Conservation (phyloP, 441 rosid genomes). For the Pelargonium hybrid region DNA sequence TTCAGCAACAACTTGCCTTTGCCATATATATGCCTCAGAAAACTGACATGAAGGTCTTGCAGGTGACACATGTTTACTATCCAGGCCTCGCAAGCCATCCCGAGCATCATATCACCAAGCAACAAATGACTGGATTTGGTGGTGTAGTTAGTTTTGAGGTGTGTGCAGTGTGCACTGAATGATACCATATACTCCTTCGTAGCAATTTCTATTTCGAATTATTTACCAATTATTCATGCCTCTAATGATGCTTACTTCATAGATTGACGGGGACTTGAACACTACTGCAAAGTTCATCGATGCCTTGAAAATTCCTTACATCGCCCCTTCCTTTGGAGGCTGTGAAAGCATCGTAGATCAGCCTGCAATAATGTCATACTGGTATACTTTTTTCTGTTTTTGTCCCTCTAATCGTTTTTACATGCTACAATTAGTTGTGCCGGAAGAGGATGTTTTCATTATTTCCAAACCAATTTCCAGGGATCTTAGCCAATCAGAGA, state of each 20-base stretch:
- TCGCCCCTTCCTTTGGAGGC: conserved; percentile 96
- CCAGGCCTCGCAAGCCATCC: conserved; percentile 89
- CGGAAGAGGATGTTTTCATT: no score
- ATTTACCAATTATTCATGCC: background rate
- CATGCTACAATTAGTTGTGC: no score
- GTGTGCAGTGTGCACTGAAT: background rate
- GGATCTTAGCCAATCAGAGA: conserved; percentile 69
- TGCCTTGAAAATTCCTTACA: conserved; percentile 81
- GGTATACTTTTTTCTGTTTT: conserved; percentile 32
- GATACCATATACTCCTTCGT: background rate
- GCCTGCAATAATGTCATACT: conserved; percentile 96
- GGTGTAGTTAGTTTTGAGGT: conserved; percentile 99
- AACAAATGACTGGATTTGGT: conserved; percentile 95
- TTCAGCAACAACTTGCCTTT: no score
- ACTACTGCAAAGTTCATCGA: conserved; percentile 69
- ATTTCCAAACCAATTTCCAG: conserved; percentile 21
- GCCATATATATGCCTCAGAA: no score
- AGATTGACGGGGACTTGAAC: conserved; percentile 73
- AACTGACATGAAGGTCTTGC: conserved; percentile 13
- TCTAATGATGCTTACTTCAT: conserved; percentile 4
- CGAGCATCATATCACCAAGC: conserved; percentile 76
- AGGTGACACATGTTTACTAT: conserved; percentile 84
- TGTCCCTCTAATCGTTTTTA: background rate
- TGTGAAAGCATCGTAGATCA: conserved; percentile 95
- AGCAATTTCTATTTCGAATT: background rate